Conservation (phyloP, 169 alveolate genomes). For the Cytauxzoon felis region DNA sequence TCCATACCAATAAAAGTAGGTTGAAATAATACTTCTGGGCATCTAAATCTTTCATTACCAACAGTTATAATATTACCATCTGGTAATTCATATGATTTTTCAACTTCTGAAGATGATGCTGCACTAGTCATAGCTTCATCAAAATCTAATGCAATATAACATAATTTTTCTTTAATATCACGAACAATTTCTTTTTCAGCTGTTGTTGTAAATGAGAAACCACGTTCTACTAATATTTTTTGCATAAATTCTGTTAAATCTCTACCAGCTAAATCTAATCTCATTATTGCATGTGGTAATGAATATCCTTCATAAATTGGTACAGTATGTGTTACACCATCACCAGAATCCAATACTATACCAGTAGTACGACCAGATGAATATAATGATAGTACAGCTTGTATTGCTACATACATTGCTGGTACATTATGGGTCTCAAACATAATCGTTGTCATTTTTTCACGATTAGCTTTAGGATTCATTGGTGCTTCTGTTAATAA, state of each 20-base stretch:
- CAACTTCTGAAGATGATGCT: constrained; percentile 86
- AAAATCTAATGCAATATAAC: constrained; percentile 94
- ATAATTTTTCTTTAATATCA: constrained; percentile 95
- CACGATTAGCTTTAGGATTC: constrained; percentile 95
- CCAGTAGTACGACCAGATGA: constrained; percentile 99
- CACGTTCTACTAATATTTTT: constrained; percentile 93
- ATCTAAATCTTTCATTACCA: constrained; percentile 93
- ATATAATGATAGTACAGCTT: constrained; percentile 96
- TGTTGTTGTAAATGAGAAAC: constrained; percentile 92
- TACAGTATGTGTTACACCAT: constrained; percentile 97
- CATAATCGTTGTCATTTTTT: constrained; percentile 95
- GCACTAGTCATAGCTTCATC: constrained; percentile 90
- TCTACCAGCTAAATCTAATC: constrained; percentile 97
- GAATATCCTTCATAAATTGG: constrained; percentile 99
- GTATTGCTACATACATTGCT: constrained; percentile 94
- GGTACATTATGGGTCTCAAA: constrained; percentile 98
- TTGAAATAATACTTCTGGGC: constrained; percentile 97
- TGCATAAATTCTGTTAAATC: constrained; percentile 92
- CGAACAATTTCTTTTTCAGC: constrained; percentile 97
- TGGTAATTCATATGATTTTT: constrained; percentile 96
- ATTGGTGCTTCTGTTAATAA: constrained; percentile 97
- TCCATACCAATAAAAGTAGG: constrained; percentile 92
- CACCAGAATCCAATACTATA: constrained; percentile 98
- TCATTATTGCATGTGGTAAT: constrained; percentile 94
- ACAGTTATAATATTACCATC: constrained; percentile 95